Percentiles rank a stretch among this genome's conserved stretches.
These are phyloP conservation scores for Lasiosphaeris hirsuta DNA, from an alignment of 495 filamentous ascomycete genomes.

Conservation along the genomic window DNA sequence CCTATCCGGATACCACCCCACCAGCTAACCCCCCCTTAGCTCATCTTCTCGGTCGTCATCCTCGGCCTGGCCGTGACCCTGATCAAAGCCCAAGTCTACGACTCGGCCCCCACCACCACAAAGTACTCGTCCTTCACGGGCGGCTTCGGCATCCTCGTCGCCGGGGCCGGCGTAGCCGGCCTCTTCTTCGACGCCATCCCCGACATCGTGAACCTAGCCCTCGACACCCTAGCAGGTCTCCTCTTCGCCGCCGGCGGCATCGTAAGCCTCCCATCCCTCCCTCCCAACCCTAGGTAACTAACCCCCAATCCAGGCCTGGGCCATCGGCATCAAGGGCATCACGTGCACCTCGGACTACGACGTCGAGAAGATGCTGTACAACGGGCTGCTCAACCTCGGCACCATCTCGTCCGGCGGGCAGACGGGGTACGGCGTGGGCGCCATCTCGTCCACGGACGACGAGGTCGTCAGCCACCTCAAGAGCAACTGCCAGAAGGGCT, in stretches of 20 bases:
- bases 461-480: slow-evolving; percentile 6
- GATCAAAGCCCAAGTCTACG: slow-evolving; percentile 40
- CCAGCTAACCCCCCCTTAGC: slow-evolving; percentile 20
- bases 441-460: neutral
- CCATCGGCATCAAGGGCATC: slow-evolving; percentile 37
- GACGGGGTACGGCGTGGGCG: slow-evolving; percentile 18
- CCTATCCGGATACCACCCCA: neutral
- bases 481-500: slow-evolving; percentile 31
- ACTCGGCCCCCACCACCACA: slow-evolving; percentile 36
- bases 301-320: slow-evolving; percentile 38
- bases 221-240: slow-evolving; percentile 43
- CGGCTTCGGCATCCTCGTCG: slow-evolving; percentile 45
- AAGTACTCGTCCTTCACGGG: slow-evolving; percentile 49
- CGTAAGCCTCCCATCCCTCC: slow-evolving; percentile 38
- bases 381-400: slow-evolving; percentile 38
- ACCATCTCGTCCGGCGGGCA: slow-evolving; percentile 11
- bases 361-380: slow-evolving; percentile 15
- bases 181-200: slow-evolving; percentile 41
- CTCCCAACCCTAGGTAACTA: neutral
- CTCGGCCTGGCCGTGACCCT: slow-evolving; percentile 47
- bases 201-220: slow-evolving; percentile 33
- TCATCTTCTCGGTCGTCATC: slow-evolving; percentile 44
- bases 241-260: slow-evolving; percentile 52
- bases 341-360: slow-evolving; percentile 29
- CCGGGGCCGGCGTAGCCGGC: slow-evolving; percentile 35